Evolutionary conservation across 208 protist genomes (phyloP).

Genomic region (Acanthamoeba sp.): DNA sequence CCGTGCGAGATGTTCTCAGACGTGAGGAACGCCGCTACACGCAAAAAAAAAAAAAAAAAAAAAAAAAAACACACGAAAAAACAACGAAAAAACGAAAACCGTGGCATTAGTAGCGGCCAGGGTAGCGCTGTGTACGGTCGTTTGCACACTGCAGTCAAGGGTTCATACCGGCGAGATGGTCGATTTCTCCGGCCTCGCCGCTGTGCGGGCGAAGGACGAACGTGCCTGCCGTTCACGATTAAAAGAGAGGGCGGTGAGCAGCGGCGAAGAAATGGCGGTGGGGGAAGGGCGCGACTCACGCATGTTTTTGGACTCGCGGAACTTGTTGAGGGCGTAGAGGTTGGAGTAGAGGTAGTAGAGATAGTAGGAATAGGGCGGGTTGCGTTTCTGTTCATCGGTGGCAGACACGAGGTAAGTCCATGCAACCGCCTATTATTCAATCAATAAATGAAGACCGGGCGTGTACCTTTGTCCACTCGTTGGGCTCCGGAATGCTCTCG

Average conservation of each 20-base stretch:
- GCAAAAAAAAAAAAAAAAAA: neutral
- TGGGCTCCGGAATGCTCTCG: constrained; percentile 13
- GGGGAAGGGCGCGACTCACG: no score
- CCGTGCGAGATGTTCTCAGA: constrained; percentile 98
- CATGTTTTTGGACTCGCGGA: constrained; percentile 81
- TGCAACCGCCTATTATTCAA: constrained; percentile 71
- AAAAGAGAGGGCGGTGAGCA: neutral
- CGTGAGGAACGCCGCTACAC: constrained; percentile 93
- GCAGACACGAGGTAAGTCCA: neutral
- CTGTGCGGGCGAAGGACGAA: constrained; percentile 98
- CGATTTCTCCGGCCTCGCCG: constrained; percentile 94
- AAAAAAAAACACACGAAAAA: no score
- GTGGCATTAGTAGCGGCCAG: no score
- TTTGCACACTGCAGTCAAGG: no score
- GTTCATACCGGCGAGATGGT: constrained; percentile 93
- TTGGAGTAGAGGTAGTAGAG: constrained; percentile 98
- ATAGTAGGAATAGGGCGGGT: constrained; percentile 99
- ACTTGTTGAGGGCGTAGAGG: constrained; percentile 97
- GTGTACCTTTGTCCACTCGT: constrained; percentile 26
- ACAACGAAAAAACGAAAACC: no score
- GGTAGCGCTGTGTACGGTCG: no score
- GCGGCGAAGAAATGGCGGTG: neutral
- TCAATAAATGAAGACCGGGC: constrained; percentile 93
- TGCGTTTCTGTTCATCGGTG: constrained; percentile 88
- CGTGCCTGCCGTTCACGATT: constrained; percentile 25